Base-by-base conservation (phyloP, 352 stramenopile species). In the Phytophthora brassicae region DNA sequence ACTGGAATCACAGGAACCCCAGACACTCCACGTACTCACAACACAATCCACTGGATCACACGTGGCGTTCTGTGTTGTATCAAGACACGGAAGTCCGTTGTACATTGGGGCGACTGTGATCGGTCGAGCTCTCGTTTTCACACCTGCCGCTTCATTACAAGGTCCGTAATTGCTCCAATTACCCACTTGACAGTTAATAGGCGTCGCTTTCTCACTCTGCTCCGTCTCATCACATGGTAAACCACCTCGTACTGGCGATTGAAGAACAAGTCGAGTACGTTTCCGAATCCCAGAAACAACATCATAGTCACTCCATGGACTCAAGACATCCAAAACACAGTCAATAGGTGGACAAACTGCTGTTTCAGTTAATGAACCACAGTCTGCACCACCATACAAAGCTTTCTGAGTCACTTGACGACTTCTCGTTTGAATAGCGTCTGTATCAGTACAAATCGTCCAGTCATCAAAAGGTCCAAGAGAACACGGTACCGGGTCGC, bases 31-130 rank as follows among this genome's bases (percentile, higher is more conserved):
- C 26, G 66, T 69, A 28, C 69, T 82, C 16, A 87, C 56, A 0
- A 63, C 61, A 42, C 79, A 91, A 60, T 87, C 67, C n/a, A 91
- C 63, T 0, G 75, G 65, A 22, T 88, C 79, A 41, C 81, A 90
- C 26, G 61, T 70, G 0, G 75, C 58, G 0, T 56, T 47, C 24
- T 86, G 72, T 0, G 55, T 54, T 2, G 84, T 58, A 0, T 61
- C 56, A 0, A 63, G 53, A 41, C 81, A 89, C 9, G 66, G 53
- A 6, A 83, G 53, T 1, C 81, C 81, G 6, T 73, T 69, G 51
- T 88, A 83, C 26, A 70, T 36, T n/a, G 81, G 68, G 1, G 70
- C 35, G 12, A 70, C 45, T 3, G 66, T 67, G 0, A 86, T 52
- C 12, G 53, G 65, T 0, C 79, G 79, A 19, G 68, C 70, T 0